Percentiles rank a stretch among this genome's conserved stretches.
phyloP scores from a whole-genome alignment of 805 yeast species.

The Kodamaea leandrae region DNA sequence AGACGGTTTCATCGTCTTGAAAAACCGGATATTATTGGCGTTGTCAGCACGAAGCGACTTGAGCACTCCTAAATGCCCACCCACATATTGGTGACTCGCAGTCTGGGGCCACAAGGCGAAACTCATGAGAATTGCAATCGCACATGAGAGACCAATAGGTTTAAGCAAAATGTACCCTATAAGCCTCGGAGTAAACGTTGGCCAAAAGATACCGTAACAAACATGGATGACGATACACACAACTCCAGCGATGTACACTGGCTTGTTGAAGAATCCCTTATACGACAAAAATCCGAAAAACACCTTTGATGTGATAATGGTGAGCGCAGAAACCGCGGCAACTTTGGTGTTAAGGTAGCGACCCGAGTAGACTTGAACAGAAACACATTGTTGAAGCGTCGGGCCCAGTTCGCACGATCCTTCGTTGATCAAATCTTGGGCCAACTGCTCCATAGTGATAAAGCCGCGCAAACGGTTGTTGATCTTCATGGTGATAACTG shows the following conservation, averaged over 20 bases:
- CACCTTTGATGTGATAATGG: constrained; percentile 22
- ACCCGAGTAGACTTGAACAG: constrained; percentile 23
- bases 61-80: constrained; percentile 17
- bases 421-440: constrained; percentile 18
- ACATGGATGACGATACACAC: constrained; percentile 21
- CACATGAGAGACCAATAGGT: constrained; percentile 26
- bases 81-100: constrained; percentile 20
- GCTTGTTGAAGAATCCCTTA: constrained; percentile 3
- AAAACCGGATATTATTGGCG: constrained; percentile 22
- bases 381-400: constrained; percentile 19
- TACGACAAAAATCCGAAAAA: constrained; percentile 20
- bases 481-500: constrained; percentile 25
- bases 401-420: constrained; percentile 24
- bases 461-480: constrained; percentile 23
- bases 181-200: constrained; percentile 24
- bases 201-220: constrained; percentile 27
- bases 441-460: constrained; percentile 20
- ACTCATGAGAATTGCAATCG: constrained; percentile 18
- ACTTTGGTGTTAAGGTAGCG: constrained; percentile 23
- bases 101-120: constrained; percentile 29
- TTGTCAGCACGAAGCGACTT: constrained; percentile 14
- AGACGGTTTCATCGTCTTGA: constrained; percentile 28
- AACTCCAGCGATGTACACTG: constrained; percentile 21
- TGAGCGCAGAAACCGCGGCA: constrained; percentile 23
- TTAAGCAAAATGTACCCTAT: constrained; percentile 20